A percentile compares a stretch with the other conserved stretches of the same genome.
phyloP scores from a whole-genome alignment of 495 filamentous ascomycete genomes.

The Peziza echinospora region DNA sequence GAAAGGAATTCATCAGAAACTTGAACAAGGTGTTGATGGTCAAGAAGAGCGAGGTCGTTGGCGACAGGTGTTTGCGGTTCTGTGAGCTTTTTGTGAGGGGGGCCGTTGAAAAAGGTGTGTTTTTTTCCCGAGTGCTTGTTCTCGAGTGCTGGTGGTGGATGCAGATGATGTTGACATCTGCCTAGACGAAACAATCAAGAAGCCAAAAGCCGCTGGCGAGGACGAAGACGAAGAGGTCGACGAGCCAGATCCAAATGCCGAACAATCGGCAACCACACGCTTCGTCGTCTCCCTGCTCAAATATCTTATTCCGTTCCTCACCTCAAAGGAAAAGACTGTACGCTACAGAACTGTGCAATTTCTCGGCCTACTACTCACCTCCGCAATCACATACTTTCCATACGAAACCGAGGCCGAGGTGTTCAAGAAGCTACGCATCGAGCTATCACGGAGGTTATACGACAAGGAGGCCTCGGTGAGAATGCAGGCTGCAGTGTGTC shows the following conservation, averaged over 20 bases:
- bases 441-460: slow-evolving; percentile 59
- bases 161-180: background rate
- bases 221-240: slow-evolving; percentile 22
- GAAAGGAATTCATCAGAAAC: slow-evolving; percentile 60
- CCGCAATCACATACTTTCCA: slow-evolving; percentile 44
- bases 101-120: slow-evolving; percentile 59
- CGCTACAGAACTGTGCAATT: slow-evolving; percentile 80
- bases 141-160: slow-evolving; percentile 12
- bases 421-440: slow-evolving; percentile 55
- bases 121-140: background rate
- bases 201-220: slow-evolving; percentile 2
- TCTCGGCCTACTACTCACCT: slow-evolving; percentile 60
- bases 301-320: slow-evolving; percentile 51
- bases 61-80: slow-evolving; percentile 68
- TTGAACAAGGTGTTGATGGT: slow-evolving; percentile 60
- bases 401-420: slow-evolving; percentile 55
- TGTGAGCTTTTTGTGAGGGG: slow-evolving; percentile 63
- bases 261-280: slow-evolving; percentile 62
- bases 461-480: slow-evolving; percentile 86
- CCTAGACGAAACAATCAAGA: background rate
- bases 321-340: slow-evolving; percentile 74
- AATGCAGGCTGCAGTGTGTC: slow-evolving; percentile 78
- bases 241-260: slow-evolving; percentile 37
- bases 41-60: slow-evolving; percentile 79
- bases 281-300: slow-evolving; percentile 33